Conservation (phyloP, 2,329 filamentous ascomycete genomes). For the Hypoxylon sp. region DNA sequence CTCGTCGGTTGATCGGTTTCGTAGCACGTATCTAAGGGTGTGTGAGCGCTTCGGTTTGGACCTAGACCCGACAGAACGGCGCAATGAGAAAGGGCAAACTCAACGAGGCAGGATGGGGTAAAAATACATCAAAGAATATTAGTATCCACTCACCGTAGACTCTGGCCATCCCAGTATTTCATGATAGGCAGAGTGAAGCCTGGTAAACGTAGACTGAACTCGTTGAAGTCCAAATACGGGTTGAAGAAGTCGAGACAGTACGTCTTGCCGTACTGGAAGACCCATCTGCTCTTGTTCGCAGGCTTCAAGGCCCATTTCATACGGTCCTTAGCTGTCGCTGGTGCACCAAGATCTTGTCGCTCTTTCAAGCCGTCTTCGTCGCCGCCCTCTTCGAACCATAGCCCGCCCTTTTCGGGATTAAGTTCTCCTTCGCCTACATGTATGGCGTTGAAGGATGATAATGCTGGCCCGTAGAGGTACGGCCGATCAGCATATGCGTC, state of each 20-base stretch:
- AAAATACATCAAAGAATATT: constrained; percentile 46
- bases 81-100: constrained; percentile 47
- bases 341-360: constrained; percentile 65
- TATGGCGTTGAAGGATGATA: constrained; percentile 85
- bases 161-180: constrained; percentile 85
- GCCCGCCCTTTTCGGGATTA: constrained; percentile 64
- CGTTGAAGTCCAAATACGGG: constrained; percentile 87
- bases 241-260: constrained; percentile 84
- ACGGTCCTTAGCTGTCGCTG: constrained; percentile 66
- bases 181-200: constrained; percentile 81
- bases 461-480: constrained; percentile 85
- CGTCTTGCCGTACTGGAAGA: constrained; percentile 68
- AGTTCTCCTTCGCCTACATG: constrained; percentile 71
- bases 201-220: constrained; percentile 79
- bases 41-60: constrained; percentile 76
- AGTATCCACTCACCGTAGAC: constrained; percentile 72
- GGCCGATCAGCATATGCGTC: constrained; percentile 90
- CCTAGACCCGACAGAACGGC: constrained; percentile 44
- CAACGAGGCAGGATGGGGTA: constrained; percentile 49
- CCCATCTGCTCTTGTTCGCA: constrained; percentile 65
- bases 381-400: constrained; percentile 76
- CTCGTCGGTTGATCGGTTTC: constrained; percentile 80
- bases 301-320: constrained; percentile 71
- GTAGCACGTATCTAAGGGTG: constrained; percentile 90
- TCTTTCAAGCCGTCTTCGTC: constrained; percentile 67